Conservation (phyloP, 73 alveolate species). For the Paramecium octaurelia region DNA sequence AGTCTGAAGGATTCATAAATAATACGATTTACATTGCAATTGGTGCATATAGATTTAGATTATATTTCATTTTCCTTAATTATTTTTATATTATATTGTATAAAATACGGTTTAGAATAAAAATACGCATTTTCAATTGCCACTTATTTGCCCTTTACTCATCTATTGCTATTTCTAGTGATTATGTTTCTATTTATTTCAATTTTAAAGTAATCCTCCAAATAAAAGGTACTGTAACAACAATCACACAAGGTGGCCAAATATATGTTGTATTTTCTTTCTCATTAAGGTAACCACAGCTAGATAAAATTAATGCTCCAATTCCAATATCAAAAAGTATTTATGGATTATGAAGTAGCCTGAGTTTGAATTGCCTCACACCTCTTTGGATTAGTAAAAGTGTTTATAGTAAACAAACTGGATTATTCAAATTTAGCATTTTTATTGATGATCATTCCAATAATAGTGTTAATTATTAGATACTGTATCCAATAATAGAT, state of each 20-base stretch:
- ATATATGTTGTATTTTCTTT: constrained; percentile 56
- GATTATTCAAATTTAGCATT: constrained; percentile 58
- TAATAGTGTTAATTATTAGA: constrained; percentile 79
- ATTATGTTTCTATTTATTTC: not conserved
- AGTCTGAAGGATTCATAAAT: not conserved
- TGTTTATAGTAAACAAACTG: constrained; percentile 73
- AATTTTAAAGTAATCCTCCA: not conserved
- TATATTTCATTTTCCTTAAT: not conserved
- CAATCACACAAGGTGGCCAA: constrained; percentile 31
- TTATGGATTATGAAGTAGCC: constrained; percentile 69
- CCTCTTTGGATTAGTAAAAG: constrained; percentile 53
- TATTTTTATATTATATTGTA: too few species aligned
- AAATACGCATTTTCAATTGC: not conserved
- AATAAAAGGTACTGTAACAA: not conserved
- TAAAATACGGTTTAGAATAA: not conserved
- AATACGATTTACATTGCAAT: not conserved
- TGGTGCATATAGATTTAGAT: not conserved
- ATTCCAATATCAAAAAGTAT: constrained; percentile 59
- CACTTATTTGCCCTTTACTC: not conserved
- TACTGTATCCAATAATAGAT: constrained; percentile 75
- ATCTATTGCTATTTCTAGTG: not conserved
- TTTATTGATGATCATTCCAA: constrained; percentile 67
- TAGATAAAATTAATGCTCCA: constrained; percentile 38
- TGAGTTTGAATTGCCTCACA: constrained; percentile 68
- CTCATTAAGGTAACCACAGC: constrained; percentile 66